Base-by-base conservation (phyloP, 2,329 filamentous ascomycete species). In the Trichoderma guizhouense region DNA sequence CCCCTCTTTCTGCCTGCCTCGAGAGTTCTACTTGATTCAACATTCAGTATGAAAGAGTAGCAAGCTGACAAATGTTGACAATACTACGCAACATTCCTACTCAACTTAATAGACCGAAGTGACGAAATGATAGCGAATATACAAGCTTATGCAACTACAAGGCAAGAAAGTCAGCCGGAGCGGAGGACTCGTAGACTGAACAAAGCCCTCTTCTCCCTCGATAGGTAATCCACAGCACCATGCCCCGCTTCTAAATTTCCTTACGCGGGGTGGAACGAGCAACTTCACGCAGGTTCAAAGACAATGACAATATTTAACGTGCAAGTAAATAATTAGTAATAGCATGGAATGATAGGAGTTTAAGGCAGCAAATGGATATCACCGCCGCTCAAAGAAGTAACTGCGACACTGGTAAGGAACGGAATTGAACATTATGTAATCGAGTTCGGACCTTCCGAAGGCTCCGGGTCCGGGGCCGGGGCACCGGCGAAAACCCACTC, bases 391-490 rank as follows among this genome's bases (percentile, higher is more conserved):
- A n/a, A 51, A 21, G 39, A 30, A 47, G 3, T 14, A 32, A 32
- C 28, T 9, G 5, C 26, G 9, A 32, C 18, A 24, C 24, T 24
- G 24, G 9, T 30, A 58, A 21, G 1, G 21, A 39, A 21, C 32
- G 51, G 32, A 57, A 21, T 67, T 30, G 15, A 3, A 21, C 32
- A 15, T 58, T 15, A 58, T 58, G 24, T 67, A 67, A 67, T 58
- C 64, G 21, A 58, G 6, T 67, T 58, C 64, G 64, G 64, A 67
- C 64, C 64, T 15, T 67, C 34, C 64, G 64, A 67, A 67, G 53
- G 32, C 32, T 67, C 64, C 63, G 63, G 62, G 28, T 66, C 63
- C 64, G 64, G 64, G 32, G 11, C 51, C 64, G 64, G 64, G 24
- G 28, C 18, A 58, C 51, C 51, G 64, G 7, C 15, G 9, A 58